Conservation (phyloP, 2,329 filamentous ascomycete genomes). For the Tolypocladium amazonense region DNA sequence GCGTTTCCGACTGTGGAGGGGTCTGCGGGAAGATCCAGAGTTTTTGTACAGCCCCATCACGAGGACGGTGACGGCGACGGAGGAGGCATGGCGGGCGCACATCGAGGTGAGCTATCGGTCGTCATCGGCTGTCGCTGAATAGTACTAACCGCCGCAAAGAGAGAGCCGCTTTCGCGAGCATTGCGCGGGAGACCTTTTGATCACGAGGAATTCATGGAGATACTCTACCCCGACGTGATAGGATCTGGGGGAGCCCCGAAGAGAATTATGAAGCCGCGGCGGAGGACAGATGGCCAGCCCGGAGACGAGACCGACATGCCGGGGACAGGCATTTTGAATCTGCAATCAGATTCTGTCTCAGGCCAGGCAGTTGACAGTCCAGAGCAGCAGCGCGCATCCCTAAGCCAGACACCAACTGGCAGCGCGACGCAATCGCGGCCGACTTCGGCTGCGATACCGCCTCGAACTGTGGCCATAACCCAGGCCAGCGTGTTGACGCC, state of each 20-base stretch:
- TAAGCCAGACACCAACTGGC: slow-evolving; percentile 17
- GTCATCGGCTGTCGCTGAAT: not conserved
- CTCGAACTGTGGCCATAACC: slow-evolving; percentile 23
- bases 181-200: slow-evolving; percentile 48
- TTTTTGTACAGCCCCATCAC: slow-evolving; percentile 42
- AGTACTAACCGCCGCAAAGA: slow-evolving; percentile 24
- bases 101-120: slow-evolving; percentile 36
- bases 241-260: slow-evolving; percentile 50
- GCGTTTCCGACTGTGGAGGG: slow-evolving; percentile 51
- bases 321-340: slow-evolving; percentile 34
- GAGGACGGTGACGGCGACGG: slow-evolving; percentile 41
- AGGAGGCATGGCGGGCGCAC: slow-evolving; percentile 46
- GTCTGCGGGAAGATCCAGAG: slow-evolving; percentile 44
- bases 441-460: slow-evolving; percentile 23
- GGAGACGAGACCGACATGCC: slow-evolving; percentile 37
- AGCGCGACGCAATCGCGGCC: slow-evolving; percentile 15
- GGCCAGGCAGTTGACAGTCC: slow-evolving; percentile 14
- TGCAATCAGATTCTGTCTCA: slow-evolving; percentile 25
- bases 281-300: slow-evolving; percentile 34
- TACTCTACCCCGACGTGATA: slow-evolving; percentile 49
- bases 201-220: slow-evolving; percentile 50
- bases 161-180: slow-evolving; percentile 46
- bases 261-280: slow-evolving; percentile 44
- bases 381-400: slow-evolving; percentile 12
- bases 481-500: slow-evolving; percentile 40